phyloP scores from a whole-genome alignment of 768 basidiomycete species.

The Lactifluus volemus region DNA sequence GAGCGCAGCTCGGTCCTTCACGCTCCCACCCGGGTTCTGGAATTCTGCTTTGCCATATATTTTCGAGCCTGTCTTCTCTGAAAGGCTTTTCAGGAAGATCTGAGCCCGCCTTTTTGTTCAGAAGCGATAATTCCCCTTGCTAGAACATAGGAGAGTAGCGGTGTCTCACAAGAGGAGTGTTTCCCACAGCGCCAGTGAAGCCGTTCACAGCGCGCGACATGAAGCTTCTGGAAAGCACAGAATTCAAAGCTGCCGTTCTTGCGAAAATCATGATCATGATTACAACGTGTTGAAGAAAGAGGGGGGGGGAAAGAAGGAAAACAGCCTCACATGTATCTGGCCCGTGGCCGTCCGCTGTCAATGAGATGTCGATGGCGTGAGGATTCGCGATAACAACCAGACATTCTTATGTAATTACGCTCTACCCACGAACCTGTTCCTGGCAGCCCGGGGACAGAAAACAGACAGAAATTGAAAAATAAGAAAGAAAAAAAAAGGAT shows the following conservation, averaged over 20 bases:
- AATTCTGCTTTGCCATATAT: slow-evolving; percentile 98
- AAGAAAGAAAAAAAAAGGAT: background rate
- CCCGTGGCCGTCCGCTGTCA: background rate
- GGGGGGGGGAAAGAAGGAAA: background rate
- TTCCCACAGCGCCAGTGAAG: slow-evolving; percentile 83
- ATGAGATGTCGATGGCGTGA: background rate
- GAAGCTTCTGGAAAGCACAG: slow-evolving; percentile 23
- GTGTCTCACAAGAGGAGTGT: slow-evolving; percentile 76
- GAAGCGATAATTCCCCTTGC: background rate
- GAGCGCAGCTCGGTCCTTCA: slow-evolving; percentile 95
- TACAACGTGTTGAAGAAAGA: background rate
- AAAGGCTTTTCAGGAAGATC: slow-evolving; percentile 79
- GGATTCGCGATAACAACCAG: background rate
- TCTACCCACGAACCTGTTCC: background rate
- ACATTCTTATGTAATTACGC: slow-evolving; percentile 7
- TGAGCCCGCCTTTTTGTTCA: slow-evolving; percentile 26
- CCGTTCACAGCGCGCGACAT: slow-evolving; percentile 47
- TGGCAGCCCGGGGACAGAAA: background rate
- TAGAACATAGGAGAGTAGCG: background rate
- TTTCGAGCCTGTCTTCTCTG: slow-evolving; percentile 70
- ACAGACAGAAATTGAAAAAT: background rate
- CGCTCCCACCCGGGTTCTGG: slow-evolving; percentile 95
- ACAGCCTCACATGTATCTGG: background rate
- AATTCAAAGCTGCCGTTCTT: background rate
- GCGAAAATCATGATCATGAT: slow-evolving; percentile 11